Conservation (phyloP, 495 filamentous ascomycete species). For the Filosporella fistucella region DNA sequence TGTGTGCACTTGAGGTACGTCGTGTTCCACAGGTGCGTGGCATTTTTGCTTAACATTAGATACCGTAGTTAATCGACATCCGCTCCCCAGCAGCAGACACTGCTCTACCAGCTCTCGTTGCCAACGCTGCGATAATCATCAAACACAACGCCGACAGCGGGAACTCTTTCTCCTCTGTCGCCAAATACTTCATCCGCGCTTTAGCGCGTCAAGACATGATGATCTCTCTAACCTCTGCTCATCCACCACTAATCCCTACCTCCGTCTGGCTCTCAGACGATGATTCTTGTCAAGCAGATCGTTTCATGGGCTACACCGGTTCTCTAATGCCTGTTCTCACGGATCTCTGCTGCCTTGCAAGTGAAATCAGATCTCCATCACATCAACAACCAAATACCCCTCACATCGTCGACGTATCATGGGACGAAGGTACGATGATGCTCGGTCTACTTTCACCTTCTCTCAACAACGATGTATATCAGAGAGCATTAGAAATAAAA, state of each 20-base stretch:
- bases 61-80: neutral
- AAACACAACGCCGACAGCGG: neutral
- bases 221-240: neutral
- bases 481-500: neutral
- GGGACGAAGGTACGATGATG: neutral
- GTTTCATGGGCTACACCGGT: neutral
- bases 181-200: neutral
- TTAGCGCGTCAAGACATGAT: slow-evolving; percentile 1
- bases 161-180: neutral
- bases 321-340: neutral
- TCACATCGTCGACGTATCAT: no score
- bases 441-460: no score
- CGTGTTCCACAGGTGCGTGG: no score
- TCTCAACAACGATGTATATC: neutral
- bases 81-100: neutral
- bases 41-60: neutral
- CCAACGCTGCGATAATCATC: neutral
- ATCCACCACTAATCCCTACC: neutral
- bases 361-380: neutral
- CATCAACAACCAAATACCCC: neutral
- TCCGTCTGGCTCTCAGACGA: neutral
- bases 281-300: neutral
- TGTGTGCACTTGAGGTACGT: slow-evolving; percentile 1
- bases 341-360: neutral
- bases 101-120: neutral